Evolutionary conservation across 2,329 filamentous ascomycete species (phyloP), one percentile per base, ranked within the genome.

Genomic region (Chalaropsis ovoidea): DNA sequence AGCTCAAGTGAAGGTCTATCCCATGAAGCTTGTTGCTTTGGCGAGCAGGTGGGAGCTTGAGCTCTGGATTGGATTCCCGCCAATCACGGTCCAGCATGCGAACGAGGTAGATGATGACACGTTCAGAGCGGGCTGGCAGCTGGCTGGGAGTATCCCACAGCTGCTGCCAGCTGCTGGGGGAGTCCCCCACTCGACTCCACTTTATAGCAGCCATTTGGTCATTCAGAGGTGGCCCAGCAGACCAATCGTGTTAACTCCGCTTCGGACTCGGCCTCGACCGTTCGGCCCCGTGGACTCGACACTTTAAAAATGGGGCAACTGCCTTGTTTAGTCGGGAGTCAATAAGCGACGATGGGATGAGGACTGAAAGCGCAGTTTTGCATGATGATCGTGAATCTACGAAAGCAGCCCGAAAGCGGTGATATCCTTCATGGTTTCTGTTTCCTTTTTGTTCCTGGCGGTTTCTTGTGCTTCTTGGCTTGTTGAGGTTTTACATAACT

Each of bases 71-170:
- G 11, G 15, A 2, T 2, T 13, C 22, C 15, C 13, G 52, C 52
- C 52, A 56, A 56, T 56, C 52, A 56, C 13, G 27, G 19, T 22
- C 8, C 24, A 56, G 52, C 8, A 56, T 15, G 15, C 19, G 6
- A 17, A 22, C 52, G 22, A 56, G 52, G 52, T 27, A 11, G 22
- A 56, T 56, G 52, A 56, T 56, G 27, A 56, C 52, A 56, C 52
- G 52, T 56, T 17, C 42, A 43, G 15, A 31, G 7, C 19, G 45
- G 10, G 22, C 17, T 31, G 22, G 6, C 52, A 56, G 52, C 22
- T 31, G 52, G 7, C 22, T 27, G 11, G 1, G 13, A 6, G 5
- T 6, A 2, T 3, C 3, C 2, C 22, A 2, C 52, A 56, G 24
- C 13, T 56, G 52, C 11, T 31, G 52, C 5, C 52, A 56, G 22